phyloP scores from a whole-genome alignment of 805 yeast species.

The Cyberlindnera meyerae region DNA sequence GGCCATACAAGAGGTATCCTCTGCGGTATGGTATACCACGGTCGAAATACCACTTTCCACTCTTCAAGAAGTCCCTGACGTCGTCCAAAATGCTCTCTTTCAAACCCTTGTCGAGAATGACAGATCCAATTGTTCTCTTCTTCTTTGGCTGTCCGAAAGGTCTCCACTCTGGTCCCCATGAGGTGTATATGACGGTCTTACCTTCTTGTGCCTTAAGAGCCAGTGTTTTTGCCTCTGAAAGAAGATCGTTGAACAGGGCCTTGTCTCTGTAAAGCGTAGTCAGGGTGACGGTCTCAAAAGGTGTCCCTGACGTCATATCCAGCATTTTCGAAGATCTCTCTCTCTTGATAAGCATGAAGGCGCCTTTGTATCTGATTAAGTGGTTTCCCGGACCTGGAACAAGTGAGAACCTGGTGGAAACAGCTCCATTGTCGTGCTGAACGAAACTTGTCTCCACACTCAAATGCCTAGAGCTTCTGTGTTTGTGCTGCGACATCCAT shows the following conservation, averaged over 20 bases:
- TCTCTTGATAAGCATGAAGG: slow-evolving; percentile 81
- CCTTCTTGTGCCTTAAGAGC: slow-evolving; percentile 86
- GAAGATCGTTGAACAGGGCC: slow-evolving; percentile 57
- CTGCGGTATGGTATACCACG: slow-evolving; percentile 97
- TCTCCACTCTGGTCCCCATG: slow-evolving; percentile 99
- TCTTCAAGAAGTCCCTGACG: slow-evolving; percentile 69
- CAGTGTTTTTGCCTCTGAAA: slow-evolving; percentile 77
- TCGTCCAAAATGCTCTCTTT: slow-evolving; percentile 63
- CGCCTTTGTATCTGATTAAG: slow-evolving; percentile 76
- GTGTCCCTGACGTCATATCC: slow-evolving; percentile 87
- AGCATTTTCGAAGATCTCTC: slow-evolving; percentile 87
- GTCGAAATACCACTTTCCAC: slow-evolving; percentile 89
- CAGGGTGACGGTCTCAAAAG: slow-evolving; percentile 92
- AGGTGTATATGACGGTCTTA: slow-evolving; percentile 86
- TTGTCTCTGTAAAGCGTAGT: slow-evolving; percentile 87
- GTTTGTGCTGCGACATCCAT: slow-evolving; percentile 88
- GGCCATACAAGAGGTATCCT: slow-evolving; percentile 91
- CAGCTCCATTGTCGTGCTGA: slow-evolving; percentile 91
- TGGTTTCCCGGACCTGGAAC: slow-evolving; percentile 99
- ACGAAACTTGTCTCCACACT: slow-evolving; percentile 83
- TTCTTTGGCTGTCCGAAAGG: slow-evolving; percentile 94
- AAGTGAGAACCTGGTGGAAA: slow-evolving; percentile 77
- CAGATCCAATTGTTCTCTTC: slow-evolving; percentile 80
- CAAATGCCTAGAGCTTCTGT: slow-evolving; percentile 73
- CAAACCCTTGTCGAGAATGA: slow-evolving; percentile 74